phyloP scores from a whole-genome alignment of 495 filamentous ascomycete genomes.

The Talaromyces thailandensis region DNA sequence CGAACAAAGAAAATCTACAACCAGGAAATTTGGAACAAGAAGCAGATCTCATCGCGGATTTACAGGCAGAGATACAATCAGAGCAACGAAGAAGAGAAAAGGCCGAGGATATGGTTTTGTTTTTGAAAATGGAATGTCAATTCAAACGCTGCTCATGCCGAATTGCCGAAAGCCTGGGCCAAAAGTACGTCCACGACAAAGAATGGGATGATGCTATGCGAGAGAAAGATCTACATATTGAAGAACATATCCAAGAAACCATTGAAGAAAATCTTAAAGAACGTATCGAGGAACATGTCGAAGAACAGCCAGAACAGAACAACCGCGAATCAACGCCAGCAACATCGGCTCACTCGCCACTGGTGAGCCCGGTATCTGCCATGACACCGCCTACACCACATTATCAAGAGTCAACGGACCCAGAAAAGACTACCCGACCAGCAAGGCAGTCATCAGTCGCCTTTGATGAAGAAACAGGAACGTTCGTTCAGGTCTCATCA shows the following conservation, averaged over 20 bases:
- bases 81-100: slow-evolving; percentile 58
- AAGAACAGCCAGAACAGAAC: neutral
- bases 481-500: slow-evolving; percentile 38
- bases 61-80: slow-evolving; percentile 52
- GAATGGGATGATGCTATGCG: slow-evolving; percentile 9
- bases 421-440: slow-evolving; percentile 17
- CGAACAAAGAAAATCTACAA: slow-evolving; percentile 37
- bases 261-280: neutral
- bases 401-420: slow-evolving; percentile 13
- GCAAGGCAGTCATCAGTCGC: slow-evolving; percentile 27
- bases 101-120: slow-evolving; percentile 68
- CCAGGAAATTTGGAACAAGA: slow-evolving; percentile 24
- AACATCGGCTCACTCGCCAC: slow-evolving; percentile 1
- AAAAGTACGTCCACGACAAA: slow-evolving; percentile 40
- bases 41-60: slow-evolving; percentile 45
- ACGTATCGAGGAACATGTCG: neutral
- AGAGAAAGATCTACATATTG: neutral
- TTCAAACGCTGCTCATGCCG: slow-evolving; percentile 63
- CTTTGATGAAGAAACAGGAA: slow-evolving; percentile 41
- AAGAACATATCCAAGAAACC: neutral
- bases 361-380: slow-evolving; percentile 4
- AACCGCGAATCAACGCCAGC: neutral
- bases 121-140: slow-evolving; percentile 72
- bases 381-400: slow-evolving; percentile 8
- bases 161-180: slow-evolving; percentile 40